Evolutionary conservation across 768 basidiomycete genomes (phyloP).

Genomic region (Leucogyrophana mollusca): DNA sequence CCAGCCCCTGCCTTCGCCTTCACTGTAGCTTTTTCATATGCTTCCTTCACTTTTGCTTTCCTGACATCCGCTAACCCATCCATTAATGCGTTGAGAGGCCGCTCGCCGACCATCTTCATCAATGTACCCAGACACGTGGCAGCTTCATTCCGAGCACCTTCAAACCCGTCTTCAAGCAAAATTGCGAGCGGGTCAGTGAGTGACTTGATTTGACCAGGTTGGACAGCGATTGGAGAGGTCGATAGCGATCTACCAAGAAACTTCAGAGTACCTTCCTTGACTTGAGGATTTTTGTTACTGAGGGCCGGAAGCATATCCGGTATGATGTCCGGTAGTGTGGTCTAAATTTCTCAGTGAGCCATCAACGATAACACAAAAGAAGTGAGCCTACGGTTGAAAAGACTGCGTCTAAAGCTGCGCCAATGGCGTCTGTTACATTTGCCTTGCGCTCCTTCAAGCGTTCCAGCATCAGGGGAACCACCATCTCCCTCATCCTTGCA

Average conservation of each 20-base stretch:
- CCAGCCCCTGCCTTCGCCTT: conserved; percentile 74
- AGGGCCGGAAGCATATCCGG: conserved; percentile 78
- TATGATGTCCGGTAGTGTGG: conserved; percentile 74
- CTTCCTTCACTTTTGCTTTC: conserved; percentile 92
- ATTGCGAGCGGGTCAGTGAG: conserved; percentile 72
- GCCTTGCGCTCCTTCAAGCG: conserved; percentile 92
- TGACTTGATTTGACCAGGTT: conserved; percentile 74
- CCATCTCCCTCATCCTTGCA: conserved; percentile 65
- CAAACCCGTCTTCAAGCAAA: conserved; percentile 85
- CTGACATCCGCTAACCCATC: conserved; percentile 84
- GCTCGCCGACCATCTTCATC: conserved; percentile 97
- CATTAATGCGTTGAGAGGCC: conserved; percentile 83
- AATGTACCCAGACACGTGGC: conserved; percentile 83
- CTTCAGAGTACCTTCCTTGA: conserved; percentile 89
- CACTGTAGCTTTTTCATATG: conserved; percentile 87
- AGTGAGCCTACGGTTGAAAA: conserved; percentile 67
- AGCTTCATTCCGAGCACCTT: conserved; percentile 88
- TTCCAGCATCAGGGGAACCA: conserved; percentile 80
- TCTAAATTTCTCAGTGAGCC: conserved; percentile 48
- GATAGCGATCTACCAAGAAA: conserved; percentile 81
- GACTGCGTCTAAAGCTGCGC: conserved; percentile 83
- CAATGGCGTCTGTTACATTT: conserved; percentile 87
- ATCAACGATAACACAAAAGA: conserved; percentile 7
- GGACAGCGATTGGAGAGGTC: conserved; percentile 66
- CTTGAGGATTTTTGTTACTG: conserved; percentile 92